Percentiles rank a stretch among this genome's conserved stretches.
phyloP scores from a whole-genome alignment of 1,139 yeast genomes.

The Debaryomyces psychrophilus region DNA sequence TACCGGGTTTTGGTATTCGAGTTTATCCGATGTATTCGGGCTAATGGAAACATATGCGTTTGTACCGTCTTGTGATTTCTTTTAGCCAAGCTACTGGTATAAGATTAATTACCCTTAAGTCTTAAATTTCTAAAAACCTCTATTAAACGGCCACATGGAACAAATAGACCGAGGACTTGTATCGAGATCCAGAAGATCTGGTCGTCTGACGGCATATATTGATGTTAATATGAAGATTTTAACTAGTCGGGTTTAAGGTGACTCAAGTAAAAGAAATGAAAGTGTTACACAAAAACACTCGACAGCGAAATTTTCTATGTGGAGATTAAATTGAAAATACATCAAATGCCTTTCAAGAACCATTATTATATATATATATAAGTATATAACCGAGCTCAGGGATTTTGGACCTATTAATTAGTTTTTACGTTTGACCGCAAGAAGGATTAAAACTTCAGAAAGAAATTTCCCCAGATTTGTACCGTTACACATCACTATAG shows the following conservation, averaged over 20 bases:
- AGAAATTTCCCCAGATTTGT: constrained; percentile 4
- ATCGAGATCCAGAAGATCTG: not conserved
- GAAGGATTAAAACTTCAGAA: not conserved
- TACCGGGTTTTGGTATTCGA: not conserved
- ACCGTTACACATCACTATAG: not conserved
- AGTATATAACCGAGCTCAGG: not conserved
- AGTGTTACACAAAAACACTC: constrained; percentile 5
- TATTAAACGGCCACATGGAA: not conserved
- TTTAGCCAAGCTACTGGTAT: no score
- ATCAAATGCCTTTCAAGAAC: not conserved
- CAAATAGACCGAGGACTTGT: not conserved
- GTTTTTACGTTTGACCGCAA: not conserved
- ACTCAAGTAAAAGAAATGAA: constrained; percentile 8
- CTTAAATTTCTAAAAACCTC: not conserved
- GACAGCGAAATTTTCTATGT: constrained; percentile 7
- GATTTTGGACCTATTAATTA: not conserved
- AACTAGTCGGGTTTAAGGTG: not conserved
- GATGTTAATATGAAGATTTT: not conserved
- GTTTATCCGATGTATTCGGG: constrained; percentile 4
- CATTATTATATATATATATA: constrained; percentile 2
- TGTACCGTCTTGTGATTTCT: constrained; percentile 6
- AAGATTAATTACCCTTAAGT: no score
- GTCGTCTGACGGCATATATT: not conserved
- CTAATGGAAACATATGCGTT: constrained; percentile 1
- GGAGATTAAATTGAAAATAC: constrained; percentile 6